A percentile compares a stretch with the other conserved stretches of the same genome.
phyloP scores from a whole-genome alignment of 2,329 filamentous ascomycete genomes.

The Cordyceps javanica region DNA sequence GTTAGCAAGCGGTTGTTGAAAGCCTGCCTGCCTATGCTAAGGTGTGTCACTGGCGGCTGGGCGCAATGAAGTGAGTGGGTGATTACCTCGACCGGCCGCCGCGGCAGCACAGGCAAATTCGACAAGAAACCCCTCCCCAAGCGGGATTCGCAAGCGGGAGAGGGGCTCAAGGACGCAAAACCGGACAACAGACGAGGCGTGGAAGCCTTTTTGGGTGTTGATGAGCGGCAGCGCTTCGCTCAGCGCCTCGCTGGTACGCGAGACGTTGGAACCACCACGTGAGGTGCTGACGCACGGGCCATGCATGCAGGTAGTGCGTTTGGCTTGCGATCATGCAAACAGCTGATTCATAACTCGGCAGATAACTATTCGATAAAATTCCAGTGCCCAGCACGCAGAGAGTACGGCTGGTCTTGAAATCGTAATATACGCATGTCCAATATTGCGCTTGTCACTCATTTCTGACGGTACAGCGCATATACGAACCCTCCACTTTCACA shows the following conservation, averaged over 20 bases:
- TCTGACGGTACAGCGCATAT: neutral
- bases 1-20: neutral
- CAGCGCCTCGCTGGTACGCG: neutral
- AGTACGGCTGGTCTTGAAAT: neutral
- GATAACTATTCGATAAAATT: too few species aligned
- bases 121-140: slow-evolving; percentile 21
- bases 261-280: slow-evolving; percentile 12
- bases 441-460: neutral
- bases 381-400: too few species aligned
- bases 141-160: slow-evolving; percentile 16
- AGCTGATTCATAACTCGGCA: neutral
- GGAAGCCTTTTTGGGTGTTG: slow-evolving; percentile 6
- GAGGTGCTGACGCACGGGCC: slow-evolving; percentile 11
- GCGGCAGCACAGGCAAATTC: neutral
- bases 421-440: neutral
- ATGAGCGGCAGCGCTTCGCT: slow-evolving; percentile 1
- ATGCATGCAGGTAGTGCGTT: neutral
- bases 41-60: neutral
- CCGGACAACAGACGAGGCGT: neutral
- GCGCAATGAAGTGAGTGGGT: neutral
- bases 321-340: neutral
- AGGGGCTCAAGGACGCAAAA: slow-evolving; percentile 1
- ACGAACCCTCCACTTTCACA: neutral
- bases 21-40: neutral
- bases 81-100: neutral